Evolutionary conservation across 192 early-diverging fungal genomes (phyloP).

Genomic region (Backusella australiensis): DNA sequence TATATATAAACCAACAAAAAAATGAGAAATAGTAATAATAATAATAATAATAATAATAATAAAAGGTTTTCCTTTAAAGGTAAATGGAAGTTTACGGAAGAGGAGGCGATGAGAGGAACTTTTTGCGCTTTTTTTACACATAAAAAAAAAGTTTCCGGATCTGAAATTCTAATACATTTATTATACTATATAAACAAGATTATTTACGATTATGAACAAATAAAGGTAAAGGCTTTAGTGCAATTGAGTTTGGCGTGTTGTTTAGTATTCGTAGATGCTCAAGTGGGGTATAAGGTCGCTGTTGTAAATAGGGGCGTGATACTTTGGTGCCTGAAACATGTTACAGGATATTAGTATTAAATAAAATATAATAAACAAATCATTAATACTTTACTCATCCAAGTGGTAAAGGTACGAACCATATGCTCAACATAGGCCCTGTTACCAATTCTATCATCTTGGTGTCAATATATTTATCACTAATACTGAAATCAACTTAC

Average conservation of each 20-base stretch:
- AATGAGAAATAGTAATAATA: background rate
- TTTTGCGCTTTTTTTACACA: background rate
- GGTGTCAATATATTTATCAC: background rate
- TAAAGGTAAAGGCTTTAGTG: background rate
- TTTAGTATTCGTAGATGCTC: background rate
- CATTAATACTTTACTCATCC: background rate
- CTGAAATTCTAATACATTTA: too few relatives aligned
- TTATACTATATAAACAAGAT: background rate
- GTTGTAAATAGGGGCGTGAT: conserved; percentile 6
- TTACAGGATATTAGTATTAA: background rate
- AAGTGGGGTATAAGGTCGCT: background rate
- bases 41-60: background rate
- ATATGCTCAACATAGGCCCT: conserved; percentile 1
- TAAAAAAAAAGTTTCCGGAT: too few relatives aligned
- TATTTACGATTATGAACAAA: conserved; percentile 5
- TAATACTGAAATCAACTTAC: background rate
- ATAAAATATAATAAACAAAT: background rate
- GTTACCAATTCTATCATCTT: background rate
- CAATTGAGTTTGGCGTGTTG: background rate
- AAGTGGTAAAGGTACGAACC: background rate
- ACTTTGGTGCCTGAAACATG: conserved; percentile 8
- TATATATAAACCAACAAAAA: background rate
- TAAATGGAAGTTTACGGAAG: background rate
- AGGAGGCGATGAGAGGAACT: background rate
- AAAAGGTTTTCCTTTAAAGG: background rate